Conservation (phyloP, 116 monocot genomes). For the Trichopus zeylanicus region DNA sequence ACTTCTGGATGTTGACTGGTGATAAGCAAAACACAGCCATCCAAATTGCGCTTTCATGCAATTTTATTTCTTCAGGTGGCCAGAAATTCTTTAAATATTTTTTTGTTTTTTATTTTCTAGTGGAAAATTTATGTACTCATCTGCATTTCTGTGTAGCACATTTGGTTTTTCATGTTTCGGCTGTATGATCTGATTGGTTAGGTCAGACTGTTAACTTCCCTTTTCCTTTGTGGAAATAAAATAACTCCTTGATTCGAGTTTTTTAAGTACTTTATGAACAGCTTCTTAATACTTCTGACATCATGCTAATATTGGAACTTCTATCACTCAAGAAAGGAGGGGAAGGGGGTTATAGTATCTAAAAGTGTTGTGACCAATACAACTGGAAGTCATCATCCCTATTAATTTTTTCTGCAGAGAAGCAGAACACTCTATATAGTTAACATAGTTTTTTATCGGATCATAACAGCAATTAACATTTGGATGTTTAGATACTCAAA, state of each 20-base stretch:
- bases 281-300: neutral
- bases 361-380: no score
- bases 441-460: no score
- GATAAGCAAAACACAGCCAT: conserved; percentile 98
- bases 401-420: no score
- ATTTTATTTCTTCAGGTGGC: conserved; percentile 90
- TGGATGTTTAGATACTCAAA: no score
- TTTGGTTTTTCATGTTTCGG: neutral
- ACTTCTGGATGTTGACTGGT: conserved; percentile 99
- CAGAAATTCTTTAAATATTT: neutral
- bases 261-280: neutral
- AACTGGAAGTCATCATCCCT: no score
- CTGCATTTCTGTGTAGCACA: neutral
- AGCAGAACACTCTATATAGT: no score
- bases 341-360: neutral
- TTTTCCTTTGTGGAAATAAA: neutral
- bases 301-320: neutral
- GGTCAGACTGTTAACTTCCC: neutral
- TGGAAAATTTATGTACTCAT: neutral
- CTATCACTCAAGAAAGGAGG: neutral
- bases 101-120: neutral
- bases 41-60: conserved; percentile 93
- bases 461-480: no score
- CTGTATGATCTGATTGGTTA: neutral
- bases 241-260: neutral